A percentile compares a stretch with the other conserved stretches of the same genome.
phyloP scores from a whole-genome alignment of 2,329 filamentous ascomycete genomes.

The Trichoderma afroharzianum region DNA sequence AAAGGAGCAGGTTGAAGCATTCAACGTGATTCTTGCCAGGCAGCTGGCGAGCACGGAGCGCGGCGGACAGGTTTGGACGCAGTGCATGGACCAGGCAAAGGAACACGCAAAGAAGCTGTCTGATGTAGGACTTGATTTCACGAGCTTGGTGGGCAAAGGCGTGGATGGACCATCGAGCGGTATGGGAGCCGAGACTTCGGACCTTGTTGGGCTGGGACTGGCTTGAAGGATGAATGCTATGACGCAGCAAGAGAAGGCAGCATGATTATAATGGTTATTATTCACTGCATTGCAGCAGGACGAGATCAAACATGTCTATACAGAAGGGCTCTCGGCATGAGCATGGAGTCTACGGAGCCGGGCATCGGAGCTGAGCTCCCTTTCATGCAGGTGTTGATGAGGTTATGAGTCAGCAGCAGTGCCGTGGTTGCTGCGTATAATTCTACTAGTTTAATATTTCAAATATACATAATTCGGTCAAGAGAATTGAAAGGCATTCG shows the following conservation, averaged over 20 bases:
- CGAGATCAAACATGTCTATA: too few relatives aligned
- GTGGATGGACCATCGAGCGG: slow-evolving; percentile 30
- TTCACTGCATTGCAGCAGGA: too few relatives aligned
- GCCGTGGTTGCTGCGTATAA: not conserved
- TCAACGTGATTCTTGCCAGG: slow-evolving; percentile 76
- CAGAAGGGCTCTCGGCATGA: not conserved
- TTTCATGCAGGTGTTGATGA: not conserved
- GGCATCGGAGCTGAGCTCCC: not conserved
- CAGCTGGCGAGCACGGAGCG: slow-evolving; percentile 84
- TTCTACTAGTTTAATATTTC: not conserved
- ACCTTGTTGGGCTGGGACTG: slow-evolving; percentile 31
- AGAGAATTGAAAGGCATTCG: not conserved
- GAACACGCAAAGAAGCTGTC: slow-evolving; percentile 75
- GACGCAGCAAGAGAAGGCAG: too few relatives aligned
- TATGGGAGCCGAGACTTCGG: slow-evolving; percentile 17
- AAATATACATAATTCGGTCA: not conserved
- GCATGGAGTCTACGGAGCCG: not conserved
- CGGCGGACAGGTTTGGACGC: slow-evolving; percentile 71
- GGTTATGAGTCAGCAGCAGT: not conserved
- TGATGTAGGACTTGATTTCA: slow-evolving; percentile 88
- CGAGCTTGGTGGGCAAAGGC: slow-evolving; percentile 69
- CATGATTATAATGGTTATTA: too few relatives aligned
- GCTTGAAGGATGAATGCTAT: slow-evolving; percentile 17
- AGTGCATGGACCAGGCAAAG: slow-evolving; percentile 78
- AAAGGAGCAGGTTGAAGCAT: slow-evolving; percentile 89